phyloP scores from a whole-genome alignment of 2,329 filamentous ascomycete species.

The Thielaviopsis euricoi region DNA sequence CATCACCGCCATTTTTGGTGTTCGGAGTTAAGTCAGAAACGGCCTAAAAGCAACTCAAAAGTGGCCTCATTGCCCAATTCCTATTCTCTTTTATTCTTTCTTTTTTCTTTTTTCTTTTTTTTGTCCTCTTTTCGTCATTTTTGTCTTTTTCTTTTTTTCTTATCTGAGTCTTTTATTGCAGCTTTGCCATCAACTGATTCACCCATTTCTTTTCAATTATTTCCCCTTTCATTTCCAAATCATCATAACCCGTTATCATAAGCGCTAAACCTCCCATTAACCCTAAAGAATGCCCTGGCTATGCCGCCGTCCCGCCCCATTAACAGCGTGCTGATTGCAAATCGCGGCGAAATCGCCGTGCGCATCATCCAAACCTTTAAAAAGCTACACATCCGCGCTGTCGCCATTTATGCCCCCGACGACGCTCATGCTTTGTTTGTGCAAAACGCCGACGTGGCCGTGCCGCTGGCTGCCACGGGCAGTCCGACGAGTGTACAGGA shows the following conservation, averaged over 20 bases:
- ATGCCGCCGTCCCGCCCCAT: background rate
- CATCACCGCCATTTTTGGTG: too few relatives aligned
- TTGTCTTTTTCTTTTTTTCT: conserved; percentile 13
- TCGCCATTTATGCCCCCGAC: conserved; percentile 48
- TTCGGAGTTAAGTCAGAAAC: too few relatives aligned
- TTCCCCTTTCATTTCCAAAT: too few relatives aligned
- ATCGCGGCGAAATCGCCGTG: conserved; percentile 59
- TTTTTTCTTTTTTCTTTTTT: too few relatives aligned
- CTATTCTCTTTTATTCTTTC: too few relatives aligned
- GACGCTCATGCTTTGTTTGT: conserved; percentile 55
- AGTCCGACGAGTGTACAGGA: conserved; percentile 14
- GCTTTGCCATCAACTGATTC: background rate
- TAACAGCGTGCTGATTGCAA: conserved; percentile 42
- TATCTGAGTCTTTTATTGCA: background rate
- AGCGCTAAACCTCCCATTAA: too few relatives aligned
- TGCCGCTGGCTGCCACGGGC: conserved; percentile 39
- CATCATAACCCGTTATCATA: too few relatives aligned
- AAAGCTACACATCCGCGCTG: conserved; percentile 49
- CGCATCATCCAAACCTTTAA: conserved; percentile 52
- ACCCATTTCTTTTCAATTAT: too few relatives aligned
- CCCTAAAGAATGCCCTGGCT: too few relatives aligned
- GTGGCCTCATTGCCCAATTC: too few relatives aligned
- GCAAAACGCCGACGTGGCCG: conserved; percentile 46
- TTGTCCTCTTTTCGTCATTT: too few relatives aligned
- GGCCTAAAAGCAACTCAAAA: too few relatives aligned